Evolutionary conservation across 495 filamentous ascomycete species (phyloP).

Genomic region (Lindgomyces ingoldianus): DNA sequence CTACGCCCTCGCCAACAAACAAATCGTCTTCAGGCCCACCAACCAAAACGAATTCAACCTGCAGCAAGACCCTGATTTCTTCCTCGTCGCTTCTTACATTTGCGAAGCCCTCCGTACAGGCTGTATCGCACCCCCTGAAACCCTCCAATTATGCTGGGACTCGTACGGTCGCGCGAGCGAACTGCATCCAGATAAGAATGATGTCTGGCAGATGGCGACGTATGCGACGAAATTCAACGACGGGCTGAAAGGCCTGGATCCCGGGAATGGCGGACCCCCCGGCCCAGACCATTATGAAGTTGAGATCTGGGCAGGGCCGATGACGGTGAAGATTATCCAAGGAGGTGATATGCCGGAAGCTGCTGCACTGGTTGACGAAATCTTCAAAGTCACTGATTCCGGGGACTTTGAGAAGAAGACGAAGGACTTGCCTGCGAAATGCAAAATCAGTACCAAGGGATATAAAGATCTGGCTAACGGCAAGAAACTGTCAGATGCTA

Average conservation of each 20-base stretch:
- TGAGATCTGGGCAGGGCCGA: neutral
- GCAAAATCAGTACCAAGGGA: neutral
- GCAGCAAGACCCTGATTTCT: too few species aligned
- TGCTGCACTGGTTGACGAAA: neutral
- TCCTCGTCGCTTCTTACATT: too few species aligned
- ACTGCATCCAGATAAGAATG: too few species aligned
- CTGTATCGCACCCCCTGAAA: too few species aligned
- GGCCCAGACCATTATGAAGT: neutral
- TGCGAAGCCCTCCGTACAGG: too few species aligned
- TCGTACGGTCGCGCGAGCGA: too few species aligned
- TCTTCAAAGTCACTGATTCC: neutral
- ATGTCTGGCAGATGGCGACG: neutral
- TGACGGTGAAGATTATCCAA: neutral
- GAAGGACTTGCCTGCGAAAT: neutral
- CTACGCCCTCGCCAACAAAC: too few species aligned
- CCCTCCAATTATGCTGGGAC: too few species aligned
- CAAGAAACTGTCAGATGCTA: neutral
- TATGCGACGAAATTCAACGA: neutral
- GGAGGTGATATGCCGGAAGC: neutral
- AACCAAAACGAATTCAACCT: too few species aligned
- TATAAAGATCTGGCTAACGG: neutral
- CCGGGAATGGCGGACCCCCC: neutral
- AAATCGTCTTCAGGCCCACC: too few species aligned
- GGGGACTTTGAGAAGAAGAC: conserved; percentile 1
- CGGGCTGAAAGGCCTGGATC: neutral